Evolutionary conservation across 768 basidiomycete genomes (phyloP), one percentile per base, ranked within the genome.

Genomic region (Daedalea quercina): DNA sequence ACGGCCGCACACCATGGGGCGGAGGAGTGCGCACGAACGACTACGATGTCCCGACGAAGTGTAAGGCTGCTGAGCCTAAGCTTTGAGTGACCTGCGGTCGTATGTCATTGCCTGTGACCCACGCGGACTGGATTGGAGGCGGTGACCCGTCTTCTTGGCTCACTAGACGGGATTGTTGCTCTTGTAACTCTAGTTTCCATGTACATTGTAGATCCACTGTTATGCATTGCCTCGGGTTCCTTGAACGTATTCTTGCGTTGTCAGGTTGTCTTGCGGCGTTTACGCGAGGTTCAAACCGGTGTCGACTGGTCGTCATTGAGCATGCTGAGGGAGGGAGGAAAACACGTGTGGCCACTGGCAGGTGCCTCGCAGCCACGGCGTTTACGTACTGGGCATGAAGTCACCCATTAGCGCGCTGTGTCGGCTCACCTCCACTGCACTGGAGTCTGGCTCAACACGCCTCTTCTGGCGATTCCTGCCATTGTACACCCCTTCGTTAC

Each of bases 1-100:
- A 79, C 26, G 87, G 90, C 48, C 73, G 78, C 54, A 90, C 90
- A 8, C 93, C 92, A 17, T 96, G 94, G 94, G 94, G 94, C 62
- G 91, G 92, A 78, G 94, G 93, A 54, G 71, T 90, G 49, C 78
- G 94, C 56, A 76, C 75, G 17, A 80, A 92, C 59, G 80, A 77
- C 40, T 61, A 54, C 65, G 54, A 61, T 19, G 65, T 74, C n/a
- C 77, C 77, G 20, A 58, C 62, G 51, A 66, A 68, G 40, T 80
- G 79, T 61, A 63, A 64, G 43, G 57, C 57, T 6, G 63, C 54
- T 20, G 44, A 25, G 52, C 35, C 57, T n/a, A 54, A 54, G 33
- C 63, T 65, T 3, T 56, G 60, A 53, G 37, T 15, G 15, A 15
- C 15, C 44, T 8, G 44, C 44, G 19, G 44, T 45, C 9, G 44